These are phyloP conservation scores for Endotrypanum monterogeii DNA, from an alignment of 208 protist species.

Conservation along the genomic window DNA sequence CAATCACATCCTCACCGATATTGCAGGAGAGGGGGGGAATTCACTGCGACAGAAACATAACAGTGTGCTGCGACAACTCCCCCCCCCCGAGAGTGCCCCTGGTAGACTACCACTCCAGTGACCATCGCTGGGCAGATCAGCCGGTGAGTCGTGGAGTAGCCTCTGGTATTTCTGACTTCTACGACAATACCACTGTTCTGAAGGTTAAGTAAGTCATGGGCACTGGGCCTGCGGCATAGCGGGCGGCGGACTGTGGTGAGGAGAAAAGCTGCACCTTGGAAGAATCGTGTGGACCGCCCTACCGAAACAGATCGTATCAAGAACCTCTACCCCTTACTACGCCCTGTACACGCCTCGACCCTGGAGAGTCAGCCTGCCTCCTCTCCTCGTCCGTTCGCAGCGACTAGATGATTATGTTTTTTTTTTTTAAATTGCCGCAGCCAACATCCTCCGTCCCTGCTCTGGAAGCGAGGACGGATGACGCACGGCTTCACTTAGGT, in stretches of 20 bases:
- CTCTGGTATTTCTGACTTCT: not conserved
- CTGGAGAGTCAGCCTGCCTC: not conserved
- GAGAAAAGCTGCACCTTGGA: not conserved
- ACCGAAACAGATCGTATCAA: not conserved
- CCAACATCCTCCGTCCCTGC: not conserved
- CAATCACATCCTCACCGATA: not conserved
- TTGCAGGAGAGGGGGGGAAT: no score
- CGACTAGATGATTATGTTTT: no score
- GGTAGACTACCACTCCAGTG: not conserved
- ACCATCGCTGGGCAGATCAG: not conserved
- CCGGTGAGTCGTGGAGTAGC: not conserved
- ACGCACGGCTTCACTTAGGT: constrained; percentile 7
- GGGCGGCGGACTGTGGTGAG: no score
- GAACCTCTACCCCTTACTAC: not conserved
- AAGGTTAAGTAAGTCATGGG: not conserved
- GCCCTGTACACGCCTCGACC: not conserved
- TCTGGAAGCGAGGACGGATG: not conserved
- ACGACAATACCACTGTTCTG: not conserved
- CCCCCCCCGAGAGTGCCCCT: not conserved
- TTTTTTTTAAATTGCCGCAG: no score
- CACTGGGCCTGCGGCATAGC: not conserved
- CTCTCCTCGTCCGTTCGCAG: not conserved
- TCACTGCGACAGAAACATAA: not conserved
- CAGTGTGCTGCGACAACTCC: not conserved
- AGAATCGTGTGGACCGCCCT: not conserved